Base-by-base conservation (phyloP, 2,329 filamentous ascomycete species). In the Nemania bipapillata region DNA sequence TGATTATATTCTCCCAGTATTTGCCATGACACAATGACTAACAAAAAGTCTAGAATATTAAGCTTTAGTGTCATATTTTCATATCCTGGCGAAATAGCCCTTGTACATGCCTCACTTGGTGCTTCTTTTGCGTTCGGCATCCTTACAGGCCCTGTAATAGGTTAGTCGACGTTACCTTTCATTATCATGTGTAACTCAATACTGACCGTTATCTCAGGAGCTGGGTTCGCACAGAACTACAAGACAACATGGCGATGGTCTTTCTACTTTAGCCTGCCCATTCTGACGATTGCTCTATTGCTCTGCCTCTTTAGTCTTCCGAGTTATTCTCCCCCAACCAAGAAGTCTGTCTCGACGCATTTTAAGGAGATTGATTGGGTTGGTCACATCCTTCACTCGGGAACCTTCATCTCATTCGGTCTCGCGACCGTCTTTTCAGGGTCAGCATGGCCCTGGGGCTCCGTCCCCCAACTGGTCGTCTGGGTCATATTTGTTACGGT, bases 391-490 rank as follows among this genome's bases (percentile, higher is more conserved):
- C 78, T 88, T 3, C 81, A 79, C 50, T 74, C 80, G 0, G 84
- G 77, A 1, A 79, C 81, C 8, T 78, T 74, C 64, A 52, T 64
- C 15, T 64, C 71, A 30, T 68, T 75, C 11, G 69, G 66, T 6
- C 76, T 81, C 0, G 78, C 79, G 7, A 77, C 84, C 53, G 77
- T 85, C 22, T 81, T 88, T 73, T 84, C 79, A 3, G 86, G 86
- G 0, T 76, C 77, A 0, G 66, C 80, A 7, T 89, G 82, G 74
- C 72, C 79, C 0, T 89, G 86, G 87, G 77, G 77, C 45, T 78
- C 78, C n/a, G 80, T 81, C 0, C 79, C 79, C 0, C 82, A 81
- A 35, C 85, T 89, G 63, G 80, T 79, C 1, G 76, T 83, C 2
- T 83, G 85, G 55, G 79, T 85, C 32, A 74, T 84, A 2, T 84